phyloP scores from a whole-genome alignment of 2,329 filamentous ascomycete species.

The Colletotrichum cuscutae region DNA sequence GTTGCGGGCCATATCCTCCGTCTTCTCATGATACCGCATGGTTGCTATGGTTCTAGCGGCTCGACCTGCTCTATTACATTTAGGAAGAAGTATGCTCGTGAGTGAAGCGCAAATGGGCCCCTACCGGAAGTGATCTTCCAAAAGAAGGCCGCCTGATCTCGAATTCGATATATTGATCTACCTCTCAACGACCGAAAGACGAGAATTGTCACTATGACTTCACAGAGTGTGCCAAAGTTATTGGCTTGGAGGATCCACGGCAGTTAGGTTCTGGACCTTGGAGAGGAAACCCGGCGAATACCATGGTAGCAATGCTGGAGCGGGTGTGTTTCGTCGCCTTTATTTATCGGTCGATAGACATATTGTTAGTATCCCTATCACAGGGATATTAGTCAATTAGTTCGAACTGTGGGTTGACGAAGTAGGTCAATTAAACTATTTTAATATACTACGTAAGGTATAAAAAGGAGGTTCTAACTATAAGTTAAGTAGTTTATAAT shows the following conservation, averaged over 20 bases:
- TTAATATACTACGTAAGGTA: too few species aligned
- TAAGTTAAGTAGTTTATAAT: too few species aligned
- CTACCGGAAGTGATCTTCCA: background rate
- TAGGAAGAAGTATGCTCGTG: background rate
- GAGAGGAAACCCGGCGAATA: background rate
- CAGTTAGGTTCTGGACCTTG: background rate
- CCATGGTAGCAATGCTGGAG: background rate
- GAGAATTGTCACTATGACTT: background rate
- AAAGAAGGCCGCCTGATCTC: background rate
- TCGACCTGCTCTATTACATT: background rate
- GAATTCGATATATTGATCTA: background rate
- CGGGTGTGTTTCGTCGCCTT: too few species aligned
- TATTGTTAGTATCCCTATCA: too few species aligned
- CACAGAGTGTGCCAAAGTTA: background rate
- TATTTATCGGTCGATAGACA: too few species aligned
- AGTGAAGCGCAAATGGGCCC: background rate
- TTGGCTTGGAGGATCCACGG: background rate
- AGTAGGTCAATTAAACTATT: too few species aligned
- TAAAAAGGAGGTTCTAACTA: too few species aligned
- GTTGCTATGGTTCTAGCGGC: background rate
- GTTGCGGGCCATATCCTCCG: background rate
- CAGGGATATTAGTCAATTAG: too few species aligned
- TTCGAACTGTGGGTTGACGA: too few species aligned
- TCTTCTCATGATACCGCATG: background rate
- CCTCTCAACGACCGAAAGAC: background rate